Base-by-base conservation (phyloP, 768 basidiomycete species). In the Sarcomyxa edulis region DNA sequence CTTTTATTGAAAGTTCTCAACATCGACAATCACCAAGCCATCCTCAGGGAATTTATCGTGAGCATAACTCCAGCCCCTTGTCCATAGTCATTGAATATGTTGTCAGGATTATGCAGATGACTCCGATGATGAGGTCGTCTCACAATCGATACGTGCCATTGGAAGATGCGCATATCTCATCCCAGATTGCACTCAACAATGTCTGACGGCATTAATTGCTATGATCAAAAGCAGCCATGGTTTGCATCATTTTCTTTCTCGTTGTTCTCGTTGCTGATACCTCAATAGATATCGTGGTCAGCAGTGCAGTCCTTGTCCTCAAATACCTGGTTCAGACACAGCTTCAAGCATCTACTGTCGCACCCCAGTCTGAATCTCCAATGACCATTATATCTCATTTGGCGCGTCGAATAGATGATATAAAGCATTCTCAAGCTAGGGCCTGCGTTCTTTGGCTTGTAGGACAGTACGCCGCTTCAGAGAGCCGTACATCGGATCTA, bases 381-480 rank as follows among this genome's bases (percentile, higher is more conserved):
- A 54, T 83, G 7, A 63, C 68, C 6, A 84, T 95, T 45, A 81
- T 95, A n/a, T 72, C 80, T 3, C 76, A 79, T 24, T 76, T 97
- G 5, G 89, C 91, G 0, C 70, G 75, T 34, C 73, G 76, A 22
- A 73, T 95, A 32, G 87, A 91, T 33, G 81, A 80, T 36, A 87
- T 97, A 35, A 73, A 66, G 6, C 88, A 93, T 49, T 68, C 81
- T 1, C 74, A 80, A 50, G 92, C 94, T 1, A 68, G 89, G 21
- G 91, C 94, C 0, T 92, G 87, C 48, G 80, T 97, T 1, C 63
- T 91, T 18, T 96, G 95, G 92, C 75, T 97, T 1, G 91, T 92
- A 0, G 94, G 95, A 0, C 91, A 96, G 56, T 90, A 90, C 53
- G 76, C 85, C 12, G 69, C 70, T 10, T 56, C 60, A 5, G 16